Evolutionary conservation across 139 green algal genomes (phyloP).

Genomic region (Chlamydomonas sp.): DNA sequence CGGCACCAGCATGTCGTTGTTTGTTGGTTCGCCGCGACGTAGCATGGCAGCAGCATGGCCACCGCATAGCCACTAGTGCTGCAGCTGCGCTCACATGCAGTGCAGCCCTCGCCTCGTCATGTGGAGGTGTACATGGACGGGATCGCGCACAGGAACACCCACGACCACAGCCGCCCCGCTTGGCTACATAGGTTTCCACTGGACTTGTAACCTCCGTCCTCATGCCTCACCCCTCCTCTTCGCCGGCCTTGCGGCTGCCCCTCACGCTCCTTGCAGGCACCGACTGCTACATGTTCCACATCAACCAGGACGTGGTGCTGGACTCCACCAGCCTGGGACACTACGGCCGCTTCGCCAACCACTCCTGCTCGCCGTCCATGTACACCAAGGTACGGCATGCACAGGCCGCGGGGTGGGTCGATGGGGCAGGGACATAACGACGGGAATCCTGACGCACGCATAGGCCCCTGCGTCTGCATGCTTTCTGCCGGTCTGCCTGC

Average conservation of each 20-base stretch:
- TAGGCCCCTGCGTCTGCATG: not conserved
- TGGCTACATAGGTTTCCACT: too few relatives aligned
- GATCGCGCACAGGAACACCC: too few relatives aligned
- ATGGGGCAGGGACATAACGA: not conserved
- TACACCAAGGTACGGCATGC: slow-evolving; percentile 76
- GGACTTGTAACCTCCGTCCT: too few relatives aligned
- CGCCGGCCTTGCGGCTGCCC: not conserved
- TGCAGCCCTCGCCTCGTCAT: too few relatives aligned
- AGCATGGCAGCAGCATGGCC: too few relatives aligned
- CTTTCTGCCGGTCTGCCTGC: not conserved
- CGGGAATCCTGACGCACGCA: not conserved
- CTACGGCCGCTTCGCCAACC: slow-evolving; percentile 92
- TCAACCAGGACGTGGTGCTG: slow-evolving; percentile 80
- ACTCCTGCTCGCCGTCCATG: slow-evolving; percentile 88
- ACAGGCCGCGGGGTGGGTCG: not conserved
- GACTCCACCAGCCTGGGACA: slow-evolving; percentile 83
- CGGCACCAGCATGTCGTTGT: too few relatives aligned
- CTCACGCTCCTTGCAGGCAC: slow-evolving; percentile 26
- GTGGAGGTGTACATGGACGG: too few relatives aligned
- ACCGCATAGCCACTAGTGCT: too few relatives aligned
- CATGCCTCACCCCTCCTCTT: not conserved
- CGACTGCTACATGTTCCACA: slow-evolving; percentile 94
- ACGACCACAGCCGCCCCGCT: too few relatives aligned
- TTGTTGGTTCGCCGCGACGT: too few relatives aligned
- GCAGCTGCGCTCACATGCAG: too few relatives aligned